Percentiles rank a stretch among this genome's conserved stretches.
Evolutionary conservation across 179 eudicot species (phyloP).

Genomic region (Gypsophila paniculata): DNA sequence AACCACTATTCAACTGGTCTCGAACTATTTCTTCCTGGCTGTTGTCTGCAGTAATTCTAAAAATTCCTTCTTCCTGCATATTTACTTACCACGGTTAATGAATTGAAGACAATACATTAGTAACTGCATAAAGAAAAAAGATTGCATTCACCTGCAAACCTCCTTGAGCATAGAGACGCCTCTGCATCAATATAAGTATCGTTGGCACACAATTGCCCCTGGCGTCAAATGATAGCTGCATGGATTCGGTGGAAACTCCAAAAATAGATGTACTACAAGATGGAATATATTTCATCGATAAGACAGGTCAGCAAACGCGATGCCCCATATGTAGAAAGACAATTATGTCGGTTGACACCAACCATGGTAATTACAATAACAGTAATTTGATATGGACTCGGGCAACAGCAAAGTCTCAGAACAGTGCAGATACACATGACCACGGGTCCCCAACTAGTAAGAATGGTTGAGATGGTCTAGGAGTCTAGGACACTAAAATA

Average conservation of each 20-base stretch:
- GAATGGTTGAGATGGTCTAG: neutral
- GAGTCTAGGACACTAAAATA: neutral
- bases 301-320: slow-evolving; percentile 1
- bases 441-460: neutral
- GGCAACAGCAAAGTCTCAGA: neutral
- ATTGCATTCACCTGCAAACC: slow-evolving; percentile 48
- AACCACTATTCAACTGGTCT: slow-evolving; percentile 52
- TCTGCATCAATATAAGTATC: slow-evolving; percentile 62
- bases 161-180: slow-evolving; percentile 62
- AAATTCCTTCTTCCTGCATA: slow-evolving; percentile 62
- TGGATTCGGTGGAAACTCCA: slow-evolving; percentile 69
- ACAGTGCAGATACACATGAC: neutral
- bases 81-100: slow-evolving; percentile 1
- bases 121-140: neutral
- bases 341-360: neutral
- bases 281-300: neutral
- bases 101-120: neutral
- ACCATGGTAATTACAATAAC: neutral
- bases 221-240: slow-evolving; percentile 58
- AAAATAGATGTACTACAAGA: slow-evolving; percentile 60
- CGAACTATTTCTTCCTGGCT: slow-evolving; percentile 60
- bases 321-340: neutral
- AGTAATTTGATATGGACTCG: neutral
- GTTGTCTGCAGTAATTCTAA: slow-evolving; percentile 63
- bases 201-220: slow-evolving; percentile 73